Evolutionary conservation across 2,329 filamentous ascomycete species (phyloP).

Genomic region (Chalaropsis thielavioides): DNA sequence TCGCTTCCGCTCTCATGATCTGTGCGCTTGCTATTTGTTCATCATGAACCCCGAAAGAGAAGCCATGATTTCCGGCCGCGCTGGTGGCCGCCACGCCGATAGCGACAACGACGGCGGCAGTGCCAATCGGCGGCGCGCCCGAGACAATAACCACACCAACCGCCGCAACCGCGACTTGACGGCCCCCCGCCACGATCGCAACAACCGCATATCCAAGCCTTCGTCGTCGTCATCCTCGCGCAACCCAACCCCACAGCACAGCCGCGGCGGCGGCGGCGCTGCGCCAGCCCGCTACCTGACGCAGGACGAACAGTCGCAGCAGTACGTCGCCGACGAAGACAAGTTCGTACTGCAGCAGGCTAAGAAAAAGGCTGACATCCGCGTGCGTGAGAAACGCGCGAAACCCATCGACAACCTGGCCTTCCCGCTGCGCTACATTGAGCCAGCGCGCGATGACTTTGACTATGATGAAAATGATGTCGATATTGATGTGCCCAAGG

Average conservation of each 20-base stretch:
- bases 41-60: slow-evolving; percentile 41
- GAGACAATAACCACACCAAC: neutral
- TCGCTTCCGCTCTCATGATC: neutral
- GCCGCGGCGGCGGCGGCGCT: slow-evolving; percentile 19
- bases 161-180: slow-evolving; percentile 34
- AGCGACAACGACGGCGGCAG: neutral
- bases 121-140: neutral
- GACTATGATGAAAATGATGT: slow-evolving; percentile 69
- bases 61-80: slow-evolving; percentile 36
- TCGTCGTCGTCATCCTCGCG: slow-evolving; percentile 16
- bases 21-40: neutral
- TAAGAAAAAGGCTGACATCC: slow-evolving; percentile 94
- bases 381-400: slow-evolving; percentile 78
- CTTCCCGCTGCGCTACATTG: slow-evolving; percentile 78
- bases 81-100: neutral
- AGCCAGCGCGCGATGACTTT: slow-evolving; percentile 68
- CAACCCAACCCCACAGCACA: neutral
- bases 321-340: slow-evolving; percentile 90
- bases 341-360: slow-evolving; percentile 90
- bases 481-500: slow-evolving; percentile 61
- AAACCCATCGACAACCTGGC: slow-evolving; percentile 89
- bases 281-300: slow-evolving; percentile 39
- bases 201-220: slow-evolving; percentile 42
- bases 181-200: slow-evolving; percentile 40
- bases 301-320: slow-evolving; percentile 61